Evolutionary conservation across 768 basidiomycete genomes (phyloP).

Genomic region (Lanmaoa rubissima): DNA sequence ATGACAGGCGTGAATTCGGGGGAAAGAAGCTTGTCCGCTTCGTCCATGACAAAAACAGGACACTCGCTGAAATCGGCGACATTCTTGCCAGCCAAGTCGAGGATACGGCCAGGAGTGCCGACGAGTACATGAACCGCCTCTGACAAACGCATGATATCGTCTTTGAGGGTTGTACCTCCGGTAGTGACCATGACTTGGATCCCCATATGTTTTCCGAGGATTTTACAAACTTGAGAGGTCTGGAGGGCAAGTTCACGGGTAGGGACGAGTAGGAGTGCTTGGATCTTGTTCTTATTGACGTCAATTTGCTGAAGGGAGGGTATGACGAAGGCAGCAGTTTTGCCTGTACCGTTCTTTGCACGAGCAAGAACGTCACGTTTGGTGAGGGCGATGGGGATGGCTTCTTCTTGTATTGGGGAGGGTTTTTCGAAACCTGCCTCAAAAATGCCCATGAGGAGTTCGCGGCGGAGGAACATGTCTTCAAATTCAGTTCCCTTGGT

Average conservation of each 20-base stretch:
- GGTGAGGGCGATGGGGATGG: constrained; percentile 91
- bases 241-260: constrained; percentile 98
- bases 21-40: constrained; percentile 96
- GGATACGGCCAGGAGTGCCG: constrained; percentile 93
- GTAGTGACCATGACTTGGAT: constrained; percentile 99
- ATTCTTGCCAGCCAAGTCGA: constrained; percentile 90
- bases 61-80: constrained; percentile 95
- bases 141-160: constrained; percentile 90
- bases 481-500: constrained; percentile 96
- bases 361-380: constrained; percentile 93
- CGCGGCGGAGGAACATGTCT: constrained; percentile 87
- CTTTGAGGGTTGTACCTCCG: constrained; percentile 95
- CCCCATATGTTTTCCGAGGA: constrained; percentile 92
- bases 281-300: constrained; percentile 79
- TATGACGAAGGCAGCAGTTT: constrained; percentile 99
- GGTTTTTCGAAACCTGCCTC: constrained; percentile 97
- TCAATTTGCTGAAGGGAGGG: constrained; percentile 94
- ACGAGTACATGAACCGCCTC: constrained; percentile 95
- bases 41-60: constrained; percentile 98
- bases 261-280: constrained; percentile 94
- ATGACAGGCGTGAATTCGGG: constrained; percentile 98
- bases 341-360: constrained; percentile 96
- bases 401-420: constrained; percentile 98
- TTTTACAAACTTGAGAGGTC: constrained; percentile 99
- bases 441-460: constrained; percentile 99